Evolutionary conservation across 192 early-diverging fungal species (phyloP).

Genomic region (Coemansia sp.): DNA sequence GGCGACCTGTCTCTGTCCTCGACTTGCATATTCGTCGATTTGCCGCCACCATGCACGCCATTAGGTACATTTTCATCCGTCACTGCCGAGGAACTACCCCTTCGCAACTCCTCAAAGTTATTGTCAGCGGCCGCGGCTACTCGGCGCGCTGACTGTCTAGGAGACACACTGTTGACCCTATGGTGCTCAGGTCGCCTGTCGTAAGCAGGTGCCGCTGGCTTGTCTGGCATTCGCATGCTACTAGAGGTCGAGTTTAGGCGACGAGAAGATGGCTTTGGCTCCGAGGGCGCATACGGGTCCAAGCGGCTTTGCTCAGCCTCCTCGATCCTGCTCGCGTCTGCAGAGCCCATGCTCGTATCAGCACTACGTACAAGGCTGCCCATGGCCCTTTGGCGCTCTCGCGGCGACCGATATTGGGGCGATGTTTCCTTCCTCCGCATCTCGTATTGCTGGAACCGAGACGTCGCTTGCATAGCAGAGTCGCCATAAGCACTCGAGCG

Average conservation of each 20-base stretch:
- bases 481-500: constrained; percentile 18
- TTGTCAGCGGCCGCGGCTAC: background rate
- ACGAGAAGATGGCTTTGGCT: constrained; percentile 10
- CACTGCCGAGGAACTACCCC: constrained; percentile 4
- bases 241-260: constrained; percentile 13
- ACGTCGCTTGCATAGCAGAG: constrained; percentile 27
- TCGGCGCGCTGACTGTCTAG: constrained; percentile 29
- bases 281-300: background rate
- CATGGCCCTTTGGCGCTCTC: constrained; percentile 22
- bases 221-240: constrained; percentile 7
- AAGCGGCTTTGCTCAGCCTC: background rate
- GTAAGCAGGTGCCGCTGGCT: background rate
- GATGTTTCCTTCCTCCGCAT: constrained; percentile 18
- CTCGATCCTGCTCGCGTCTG: background rate
- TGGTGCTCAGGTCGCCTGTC: constrained; percentile 9
- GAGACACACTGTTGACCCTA: constrained; percentile 20
- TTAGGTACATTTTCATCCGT: background rate
- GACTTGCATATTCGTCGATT: background rate
- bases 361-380: background rate
- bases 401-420: constrained; percentile 33
- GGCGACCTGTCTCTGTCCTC: constrained; percentile 12
- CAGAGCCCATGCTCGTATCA: constrained; percentile 4
- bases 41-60: background rate
- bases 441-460: constrained; percentile 46
- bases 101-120: constrained; percentile 32